Percentiles rank a stretch among this genome's conserved stretches.
These are phyloP conservation scores for Camellia japonica DNA, from an alignment of 148 eudicot species.

Conservation along the genomic window DNA sequence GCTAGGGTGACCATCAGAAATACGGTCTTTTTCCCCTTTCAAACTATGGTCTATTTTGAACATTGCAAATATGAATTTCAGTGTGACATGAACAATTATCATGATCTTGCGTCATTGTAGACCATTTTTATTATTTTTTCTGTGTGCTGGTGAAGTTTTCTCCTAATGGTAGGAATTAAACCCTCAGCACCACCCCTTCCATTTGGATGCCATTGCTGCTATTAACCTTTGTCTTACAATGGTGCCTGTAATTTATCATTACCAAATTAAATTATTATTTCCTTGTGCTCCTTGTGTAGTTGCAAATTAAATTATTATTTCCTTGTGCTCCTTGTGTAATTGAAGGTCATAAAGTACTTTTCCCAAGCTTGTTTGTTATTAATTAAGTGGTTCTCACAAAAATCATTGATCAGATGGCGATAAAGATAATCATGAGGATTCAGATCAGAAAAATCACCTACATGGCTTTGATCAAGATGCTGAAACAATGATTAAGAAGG, in stretches of 20 bases:
- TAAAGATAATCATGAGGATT: conserved; percentile 53
- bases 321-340: conserved; percentile 6
- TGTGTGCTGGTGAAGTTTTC: not conserved
- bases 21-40: not conserved
- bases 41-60: not conserved
- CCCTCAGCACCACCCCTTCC: not conserved
- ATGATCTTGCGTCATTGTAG: not conserved
- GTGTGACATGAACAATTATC: not conserved
- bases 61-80: not conserved
- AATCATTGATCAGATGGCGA: conserved; percentile 50
- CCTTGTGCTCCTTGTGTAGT: conserved; percentile 7
- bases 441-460: conserved; percentile 52
- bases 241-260: not conserved
- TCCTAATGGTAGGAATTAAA: not conserved
- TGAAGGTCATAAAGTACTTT: not conserved
- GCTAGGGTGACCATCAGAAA: not conserved
- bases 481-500: conserved; percentile 74
- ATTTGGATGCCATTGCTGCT: conserved; percentile 7
- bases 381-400: conserved; percentile 8
- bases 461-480: conserved; percentile 83
- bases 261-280: not conserved
- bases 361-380: not conserved
- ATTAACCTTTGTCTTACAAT: not conserved
- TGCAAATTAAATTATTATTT: not conserved
- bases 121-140: no score